Evolutionary conservation across 805 yeast genomes (phyloP), one percentile per base, ranked within the genome.

Genomic region (Zygosaccharomyces gambellarensis): DNA sequence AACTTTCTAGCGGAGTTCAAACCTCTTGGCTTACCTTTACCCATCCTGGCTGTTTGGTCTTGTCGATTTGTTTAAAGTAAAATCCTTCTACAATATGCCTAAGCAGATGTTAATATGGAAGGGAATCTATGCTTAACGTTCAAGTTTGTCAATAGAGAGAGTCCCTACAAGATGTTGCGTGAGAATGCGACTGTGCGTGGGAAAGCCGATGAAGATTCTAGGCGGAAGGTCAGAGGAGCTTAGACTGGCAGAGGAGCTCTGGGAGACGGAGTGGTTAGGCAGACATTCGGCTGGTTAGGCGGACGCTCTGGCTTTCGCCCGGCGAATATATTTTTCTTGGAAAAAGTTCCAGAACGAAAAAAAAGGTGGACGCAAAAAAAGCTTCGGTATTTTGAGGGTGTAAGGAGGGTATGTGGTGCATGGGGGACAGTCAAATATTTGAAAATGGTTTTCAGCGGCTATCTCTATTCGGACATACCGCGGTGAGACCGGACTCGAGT

Each of bases 1-100:
- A 94, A 87, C 85, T 94, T 94, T 87, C 99, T 89, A 75, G 99
- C 99, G 76, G 99, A 86, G 89, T 94, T 92, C 78, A 94, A 82
- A 77, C 99, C 99, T 88, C 99, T 89, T 85, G 99, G 99, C 82
- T 90, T 90, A 80, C 97, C 97, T 81, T 87, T 90, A 83, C 97
- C 97, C 98, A 92, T 92, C 73, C 75, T 87, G 77, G 60, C 43
- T 60, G 49, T 49, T 49, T 44, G 48, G 47, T 40, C 30, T 40
- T 49, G 49, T 48, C 51, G 47, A 39, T 40, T 30, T 40, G 52
- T 52, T 45, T 50, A 44, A 34, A 49, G 34, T 44, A 30, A 31
- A 25, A 40, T 43, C 29, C 19, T 30, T 22, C 17, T 42, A 30
- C 28, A 42, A 29, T 42, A 42, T 42, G 17, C 25, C 27, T 17